A percentile compares a stretch with the other conserved stretches of the same genome.
phyloP scores from a whole-genome alignment of 805 yeast genomes.

The Monosporozyma aerobia region DNA sequence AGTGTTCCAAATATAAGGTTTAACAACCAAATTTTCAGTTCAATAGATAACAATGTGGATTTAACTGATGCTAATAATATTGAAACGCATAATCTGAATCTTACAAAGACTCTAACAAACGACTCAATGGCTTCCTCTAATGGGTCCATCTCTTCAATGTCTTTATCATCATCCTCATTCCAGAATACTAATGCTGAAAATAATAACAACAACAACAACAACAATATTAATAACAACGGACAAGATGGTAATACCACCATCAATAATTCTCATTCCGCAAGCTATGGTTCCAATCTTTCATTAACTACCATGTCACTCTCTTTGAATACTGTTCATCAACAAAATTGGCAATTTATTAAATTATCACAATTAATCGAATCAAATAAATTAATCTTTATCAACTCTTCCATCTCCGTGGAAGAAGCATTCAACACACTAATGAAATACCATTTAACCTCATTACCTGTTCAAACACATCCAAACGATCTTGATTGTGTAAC shows the following conservation, averaged over 20 bases:
- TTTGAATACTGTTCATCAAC: conserved; percentile 27
- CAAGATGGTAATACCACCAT: neutral
- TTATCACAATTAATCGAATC: conserved; percentile 67
- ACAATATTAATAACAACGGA: neutral
- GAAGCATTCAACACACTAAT: conserved; percentile 75
- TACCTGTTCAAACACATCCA: conserved; percentile 60
- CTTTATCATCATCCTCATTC: neutral
- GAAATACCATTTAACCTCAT: conserved; percentile 65
- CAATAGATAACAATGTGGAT: neutral
- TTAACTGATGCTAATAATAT: neutral
- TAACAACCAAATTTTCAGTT: neutral
- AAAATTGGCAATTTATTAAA: conserved; percentile 62
- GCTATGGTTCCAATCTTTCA: neutral
- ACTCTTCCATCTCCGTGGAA: conserved; percentile 65
- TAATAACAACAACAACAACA: neutral
- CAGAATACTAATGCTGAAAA: neutral
- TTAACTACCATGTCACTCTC: conserved; percentile 11
- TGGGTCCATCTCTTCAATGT: conserved; percentile 7
- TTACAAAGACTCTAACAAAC: conserved; percentile 4
- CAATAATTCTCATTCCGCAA: neutral
- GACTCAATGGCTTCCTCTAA: conserved; percentile 6
- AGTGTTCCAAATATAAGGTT: neutral
- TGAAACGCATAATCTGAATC: neutral
- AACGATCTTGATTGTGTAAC: conserved; percentile 65
- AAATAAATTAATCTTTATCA: conserved; percentile 65